These are phyloP conservation scores for Amaranthus hypochondriacus DNA, from an alignment of 148 eudicot species.

Conservation along the genomic window DNA sequence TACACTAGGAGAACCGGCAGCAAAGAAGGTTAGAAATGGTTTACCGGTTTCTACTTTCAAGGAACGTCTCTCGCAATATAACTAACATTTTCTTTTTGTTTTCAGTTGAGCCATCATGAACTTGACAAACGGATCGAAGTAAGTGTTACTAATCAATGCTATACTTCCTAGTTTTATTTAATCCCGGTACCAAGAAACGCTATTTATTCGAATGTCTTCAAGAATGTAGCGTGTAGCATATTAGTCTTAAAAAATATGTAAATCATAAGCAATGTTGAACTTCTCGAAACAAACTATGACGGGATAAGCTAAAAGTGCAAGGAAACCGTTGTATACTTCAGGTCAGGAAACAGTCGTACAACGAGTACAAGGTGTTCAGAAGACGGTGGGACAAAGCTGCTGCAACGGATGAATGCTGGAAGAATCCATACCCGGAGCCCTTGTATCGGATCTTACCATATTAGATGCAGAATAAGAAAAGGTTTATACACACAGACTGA, in stretches of 20 bases:
- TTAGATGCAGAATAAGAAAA: conserved; percentile 1
- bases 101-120: conserved; percentile 34
- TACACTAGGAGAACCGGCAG: conserved; percentile 65
- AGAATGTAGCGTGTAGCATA: neutral
- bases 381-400: conserved; percentile 61
- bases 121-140: conserved; percentile 54
- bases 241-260: neutral
- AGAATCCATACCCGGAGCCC: conserved; percentile 48
- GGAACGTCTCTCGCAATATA: neutral
- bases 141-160: conserved; percentile 20
- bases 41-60: neutral
- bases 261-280: too few relatives aligned
- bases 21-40: conserved; percentile 38
- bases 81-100: neutral
- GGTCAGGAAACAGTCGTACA: conserved; percentile 79
- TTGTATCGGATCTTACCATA: conserved; percentile 24
- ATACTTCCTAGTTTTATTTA: neutral
- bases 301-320: too few relatives aligned
- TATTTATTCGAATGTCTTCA: neutral
- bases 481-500: neutral
- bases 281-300: too few relatives aligned
- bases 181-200: neutral
- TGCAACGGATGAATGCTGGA: conserved; percentile 56
- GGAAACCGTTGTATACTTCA: conserved; percentile 7
- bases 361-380: conserved; percentile 56